phyloP scores from a whole-genome alignment of 2,329 filamentous ascomycete species.

The Tolypocladium ophioglossoides region DNA sequence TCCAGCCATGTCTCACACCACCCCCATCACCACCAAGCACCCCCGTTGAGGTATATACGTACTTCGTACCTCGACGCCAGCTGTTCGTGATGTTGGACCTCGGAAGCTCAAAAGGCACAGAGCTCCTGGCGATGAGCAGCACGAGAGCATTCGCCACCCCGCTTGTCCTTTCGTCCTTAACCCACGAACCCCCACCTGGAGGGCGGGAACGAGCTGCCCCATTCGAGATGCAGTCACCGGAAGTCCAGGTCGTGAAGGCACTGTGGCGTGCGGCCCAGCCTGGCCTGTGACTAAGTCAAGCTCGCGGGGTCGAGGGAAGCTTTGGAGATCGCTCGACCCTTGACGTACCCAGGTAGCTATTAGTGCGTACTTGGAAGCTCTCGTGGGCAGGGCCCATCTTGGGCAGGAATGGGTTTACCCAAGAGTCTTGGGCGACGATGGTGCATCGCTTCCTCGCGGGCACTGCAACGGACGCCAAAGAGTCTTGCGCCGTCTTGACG shows the following conservation, averaged over 20 bases:
- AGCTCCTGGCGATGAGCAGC: background rate
- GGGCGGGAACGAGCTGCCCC: background rate
- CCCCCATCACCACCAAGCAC: background rate
- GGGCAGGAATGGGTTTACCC: background rate
- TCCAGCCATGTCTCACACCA: background rate
- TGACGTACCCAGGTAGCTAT: background rate
- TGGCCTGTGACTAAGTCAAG: background rate
- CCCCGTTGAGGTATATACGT: background rate
- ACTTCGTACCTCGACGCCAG: background rate
- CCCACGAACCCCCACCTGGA: background rate
- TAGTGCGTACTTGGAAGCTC: background rate
- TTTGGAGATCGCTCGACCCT: background rate
- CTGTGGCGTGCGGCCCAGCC: background rate
- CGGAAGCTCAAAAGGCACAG: background rate
- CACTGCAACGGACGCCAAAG: background rate
- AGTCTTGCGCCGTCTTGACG: background rate
- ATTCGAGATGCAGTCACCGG: too few species aligned
- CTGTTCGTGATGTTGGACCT: background rate
- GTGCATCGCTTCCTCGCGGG: background rate
- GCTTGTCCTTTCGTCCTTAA: background rate
- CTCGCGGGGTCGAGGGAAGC: background rate
- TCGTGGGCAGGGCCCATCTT: background rate
- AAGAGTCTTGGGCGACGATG: background rate
- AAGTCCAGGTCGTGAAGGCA: background rate
- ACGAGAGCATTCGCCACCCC: background rate